These are phyloP conservation scores for Colletotrichum caudatum DNA, from an alignment of 2,329 filamentous ascomycete species.

Conservation along the genomic window DNA sequence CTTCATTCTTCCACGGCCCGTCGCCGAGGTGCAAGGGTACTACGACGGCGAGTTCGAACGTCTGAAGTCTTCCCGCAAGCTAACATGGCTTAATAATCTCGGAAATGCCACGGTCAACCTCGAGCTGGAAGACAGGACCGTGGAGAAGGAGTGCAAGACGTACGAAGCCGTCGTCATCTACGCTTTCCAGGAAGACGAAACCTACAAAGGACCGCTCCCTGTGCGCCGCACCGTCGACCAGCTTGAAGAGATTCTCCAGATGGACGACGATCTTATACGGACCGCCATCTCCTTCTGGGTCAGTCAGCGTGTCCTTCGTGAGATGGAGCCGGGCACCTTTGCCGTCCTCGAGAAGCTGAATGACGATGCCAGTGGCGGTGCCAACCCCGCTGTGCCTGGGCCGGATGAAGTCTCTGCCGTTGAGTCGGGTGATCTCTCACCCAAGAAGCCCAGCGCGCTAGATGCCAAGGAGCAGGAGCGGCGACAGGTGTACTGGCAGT, in stretches of 20 bases:
- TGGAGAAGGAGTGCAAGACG: constrained; percentile 79
- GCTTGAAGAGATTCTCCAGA: constrained; percentile 70
- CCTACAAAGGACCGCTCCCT: constrained; percentile 48
- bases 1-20: constrained; percentile 72
- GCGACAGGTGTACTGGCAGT: constrained; percentile 83
- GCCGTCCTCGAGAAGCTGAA: constrained; percentile 75
- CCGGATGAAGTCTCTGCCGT: constrained; percentile 40
- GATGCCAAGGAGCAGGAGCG: constrained; percentile 73
- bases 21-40: constrained; percentile 71
- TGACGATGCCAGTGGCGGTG: constrained; percentile 49
- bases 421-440: constrained; percentile 53
- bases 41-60: constrained; percentile 83
- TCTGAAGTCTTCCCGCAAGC: constrained; percentile 85
- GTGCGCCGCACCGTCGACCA: constrained; percentile 63
- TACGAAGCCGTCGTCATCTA: constrained; percentile 92
- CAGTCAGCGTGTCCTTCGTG: constrained; percentile 73
- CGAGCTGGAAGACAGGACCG: constrained; percentile 82
- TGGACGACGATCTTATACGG: constrained; percentile 79
- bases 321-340: constrained; percentile 67
- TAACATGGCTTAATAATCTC: constrained; percentile 88
- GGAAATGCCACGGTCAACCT: constrained; percentile 85
- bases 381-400: constrained; percentile 49
- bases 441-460: constrained; percentile 64
- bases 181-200: constrained; percentile 74
- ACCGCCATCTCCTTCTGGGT: constrained; percentile 79